Evolutionary conservation across 306 rosid genomes (phyloP).

Genomic region (Rosa chinensis): DNA sequence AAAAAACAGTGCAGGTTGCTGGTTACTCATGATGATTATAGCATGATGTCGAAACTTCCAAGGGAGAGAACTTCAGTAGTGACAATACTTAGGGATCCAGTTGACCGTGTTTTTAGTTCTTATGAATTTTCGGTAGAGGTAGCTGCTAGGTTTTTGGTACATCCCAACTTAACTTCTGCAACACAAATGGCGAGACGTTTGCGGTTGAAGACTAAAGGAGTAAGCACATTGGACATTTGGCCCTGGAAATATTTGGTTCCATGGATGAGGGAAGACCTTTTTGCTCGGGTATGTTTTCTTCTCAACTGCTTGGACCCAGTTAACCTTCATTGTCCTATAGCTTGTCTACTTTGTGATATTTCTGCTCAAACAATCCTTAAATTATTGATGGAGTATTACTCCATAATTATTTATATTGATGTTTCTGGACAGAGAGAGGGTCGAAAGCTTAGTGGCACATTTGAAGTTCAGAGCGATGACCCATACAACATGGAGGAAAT

Average conservation of each 20-base stretch:
- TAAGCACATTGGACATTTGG: slow-evolving; percentile 96
- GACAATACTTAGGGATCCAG: slow-evolving; percentile 93
- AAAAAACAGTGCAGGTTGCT: slow-evolving; percentile 74
- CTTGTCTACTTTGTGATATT: not conserved
- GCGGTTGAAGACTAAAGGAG: slow-evolving; percentile 62
- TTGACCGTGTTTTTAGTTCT: slow-evolving; percentile 86
- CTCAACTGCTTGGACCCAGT: not conserved
- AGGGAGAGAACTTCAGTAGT: slow-evolving; percentile 82
- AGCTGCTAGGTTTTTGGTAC: slow-evolving; percentile 95
- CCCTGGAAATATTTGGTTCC: slow-evolving; percentile 99
- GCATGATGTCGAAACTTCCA: slow-evolving; percentile 87
- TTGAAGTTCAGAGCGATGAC: slow-evolving; percentile 33
- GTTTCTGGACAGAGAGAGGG: slow-evolving; percentile 63
- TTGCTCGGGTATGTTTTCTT: slow-evolving; percentile 61
- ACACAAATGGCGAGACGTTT: slow-evolving; percentile 62
- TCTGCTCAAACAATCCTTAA: not conserved
- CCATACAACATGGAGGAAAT: slow-evolving; percentile 70
- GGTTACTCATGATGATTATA: slow-evolving; percentile 94
- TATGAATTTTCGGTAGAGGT: slow-evolving; percentile 96
- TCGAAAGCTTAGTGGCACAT: slow-evolving; percentile 41
- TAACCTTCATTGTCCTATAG: not conserved
- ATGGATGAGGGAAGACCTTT: slow-evolving; percentile 93
- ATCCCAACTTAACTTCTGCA: slow-evolving; percentile 92
- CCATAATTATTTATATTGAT: slow-evolving; percentile 3
- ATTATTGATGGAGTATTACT: slow-evolving; percentile 18